Base-by-base conservation (phyloP, 1,139 yeast genomes). In the Hyphopichia khmerensis region DNA sequence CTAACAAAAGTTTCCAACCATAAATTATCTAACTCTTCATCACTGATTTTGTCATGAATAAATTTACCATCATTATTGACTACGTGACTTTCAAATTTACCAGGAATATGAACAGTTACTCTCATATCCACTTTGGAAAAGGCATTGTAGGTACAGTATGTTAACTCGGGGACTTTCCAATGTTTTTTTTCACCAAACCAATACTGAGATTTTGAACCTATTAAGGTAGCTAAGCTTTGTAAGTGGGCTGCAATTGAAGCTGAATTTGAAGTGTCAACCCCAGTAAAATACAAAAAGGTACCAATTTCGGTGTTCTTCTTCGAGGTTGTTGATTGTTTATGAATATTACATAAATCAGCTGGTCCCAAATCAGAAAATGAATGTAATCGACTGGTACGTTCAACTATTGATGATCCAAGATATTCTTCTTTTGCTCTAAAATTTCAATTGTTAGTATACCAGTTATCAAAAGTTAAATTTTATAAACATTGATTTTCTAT, bases 331-430 rank as follows among this genome's bases (percentile, higher is more conserved):
- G 65, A 69, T 48, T 56, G 73, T 53, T 80, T 78, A 42, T 78
- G 77, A 42, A 81, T 68, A 57, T 87, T 95, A 40, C 95, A 87
- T 50, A 93, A 71, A 67, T 93, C 98, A 6, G 96, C 91, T 0
- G 96, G 96, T 0, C 99, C 99, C 41, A 93, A 63, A 43, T 79
- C 84, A 36, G 44, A 49, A 45, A 73, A 69, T 18, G 72, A 60
- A 42, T 68, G 74, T 40, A 79, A 59, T 42, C 82, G 69, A 33
- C 78, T 64, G 1, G 83, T 77, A 50, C 84, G 64, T 55, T 78
- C 82, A 34, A 70, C 66, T 32, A 79, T 56, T 2, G 80, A 73
- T 26, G 77, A 67, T 14, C 82, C 82, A 33, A 71, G 64, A 48
- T 68, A 67, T 45, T 72, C 79, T 51, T 79, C 84, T 40, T 70